Base-by-base conservation (phyloP, 2,329 filamentous ascomycete genomes). In the Fusarium temperatum region DNA sequence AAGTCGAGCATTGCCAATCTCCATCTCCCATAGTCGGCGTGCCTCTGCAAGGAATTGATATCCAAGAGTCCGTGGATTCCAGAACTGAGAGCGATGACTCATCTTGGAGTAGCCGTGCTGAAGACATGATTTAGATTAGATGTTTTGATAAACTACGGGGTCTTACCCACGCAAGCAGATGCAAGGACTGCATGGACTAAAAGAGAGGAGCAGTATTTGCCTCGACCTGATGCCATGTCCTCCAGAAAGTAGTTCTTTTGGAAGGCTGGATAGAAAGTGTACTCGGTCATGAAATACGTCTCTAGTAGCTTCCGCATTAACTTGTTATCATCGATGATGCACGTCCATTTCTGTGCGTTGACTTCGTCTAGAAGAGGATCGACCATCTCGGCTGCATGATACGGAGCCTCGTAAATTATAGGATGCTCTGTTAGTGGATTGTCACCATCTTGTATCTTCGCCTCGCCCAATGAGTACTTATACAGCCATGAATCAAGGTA, bases 241-340 rank as follows among this genome's bases (percentile, higher is more conserved):
- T 48, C 6, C 2, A 66, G 60, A 7, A 68, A 68, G 0, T 51
- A 66, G 35, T 68, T 17, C 10, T 68, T 68, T 11, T 61, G 62
- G 14, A 68, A 68, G 1, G 41, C 62, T 3, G 45, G 38, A 17
- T n/a, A 32, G n/a, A 38, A 42, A 1, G 47, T 22, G 6, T 66
- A 61, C 22, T 66, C 36, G 0, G 50, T 35, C 6, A 66, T 6
- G 18, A 66, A 56, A 18, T 61, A 68, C 1, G 30, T 47, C 7
- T 42, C 15, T 1, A 68, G 4, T 1, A 68, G 62, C 5, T 44
- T 54, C 10, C 17, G 24, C 0, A 56, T 7, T 3, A 45, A 10
- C 3, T n/a, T 6, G 22, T 66, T 28, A 17, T 56, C 36, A 0
- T 53, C 13, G 11, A 55, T 55, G 11, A 68, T 41, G 3, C 10